These are phyloP conservation scores for Pseudocercospora pini-densiflorae DNA, from an alignment of 2,329 filamentous ascomycete genomes.

Conservation along the genomic window DNA sequence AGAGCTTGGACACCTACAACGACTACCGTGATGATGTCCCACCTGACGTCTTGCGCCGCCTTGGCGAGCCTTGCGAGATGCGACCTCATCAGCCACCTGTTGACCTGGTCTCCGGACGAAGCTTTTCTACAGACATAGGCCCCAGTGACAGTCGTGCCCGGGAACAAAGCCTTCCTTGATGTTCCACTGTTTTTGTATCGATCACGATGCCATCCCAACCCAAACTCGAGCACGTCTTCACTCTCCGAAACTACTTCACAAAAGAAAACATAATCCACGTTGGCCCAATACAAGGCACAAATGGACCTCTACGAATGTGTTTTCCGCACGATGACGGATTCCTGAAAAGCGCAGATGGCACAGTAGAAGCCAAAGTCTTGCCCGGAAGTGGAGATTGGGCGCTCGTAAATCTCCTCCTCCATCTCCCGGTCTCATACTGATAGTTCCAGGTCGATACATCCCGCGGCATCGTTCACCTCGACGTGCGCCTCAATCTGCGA, in stretches of 20 bases:
- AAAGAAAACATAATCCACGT: not conserved
- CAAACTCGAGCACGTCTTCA: not conserved
- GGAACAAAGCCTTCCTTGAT: too few species aligned
- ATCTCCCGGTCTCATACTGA: not conserved
- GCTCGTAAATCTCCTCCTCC: not conserved
- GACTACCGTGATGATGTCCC: not conserved
- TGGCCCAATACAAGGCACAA: not conserved
- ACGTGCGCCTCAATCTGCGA: not conserved
- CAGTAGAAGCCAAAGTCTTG: not conserved
- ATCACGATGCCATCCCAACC: not conserved
- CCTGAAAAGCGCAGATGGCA: not conserved
- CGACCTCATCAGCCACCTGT: too few species aligned
- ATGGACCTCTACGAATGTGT: not conserved
- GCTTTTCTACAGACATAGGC: too few species aligned
- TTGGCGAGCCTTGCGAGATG: too few species aligned
- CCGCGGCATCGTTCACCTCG: not conserved
- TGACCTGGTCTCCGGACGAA: too few species aligned
- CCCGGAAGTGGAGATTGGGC: not conserved
- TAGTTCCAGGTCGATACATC: not conserved
- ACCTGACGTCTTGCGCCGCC: not conserved
- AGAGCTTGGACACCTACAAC: not conserved
- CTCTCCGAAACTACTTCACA: slow-evolving; percentile 3
- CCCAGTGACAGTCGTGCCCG: not conserved
- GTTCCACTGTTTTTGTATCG: not conserved
- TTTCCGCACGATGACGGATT: not conserved